Conservation (phyloP, 441 rosid genomes). For the Mallotus repandus region DNA sequence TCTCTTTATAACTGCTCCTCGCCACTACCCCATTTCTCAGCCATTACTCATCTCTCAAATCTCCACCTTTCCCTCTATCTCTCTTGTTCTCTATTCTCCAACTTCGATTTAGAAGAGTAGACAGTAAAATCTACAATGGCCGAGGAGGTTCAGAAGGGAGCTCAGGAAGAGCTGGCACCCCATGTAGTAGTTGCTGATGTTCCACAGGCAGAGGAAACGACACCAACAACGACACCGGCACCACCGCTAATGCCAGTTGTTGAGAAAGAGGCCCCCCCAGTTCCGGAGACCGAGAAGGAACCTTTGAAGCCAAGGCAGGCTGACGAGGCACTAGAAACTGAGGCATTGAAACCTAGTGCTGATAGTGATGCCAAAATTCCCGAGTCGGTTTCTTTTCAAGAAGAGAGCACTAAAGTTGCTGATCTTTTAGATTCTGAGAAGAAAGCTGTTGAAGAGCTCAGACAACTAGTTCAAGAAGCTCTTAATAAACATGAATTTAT, state of each 20-base stretch:
- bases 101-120: neutral
- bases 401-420: constrained; percentile 62
- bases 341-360: constrained; percentile 7
- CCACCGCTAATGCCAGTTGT: neutral
- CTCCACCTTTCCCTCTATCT: neutral
- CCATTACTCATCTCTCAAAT: neutral
- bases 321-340: constrained; percentile 18
- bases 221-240: constrained; percentile 6
- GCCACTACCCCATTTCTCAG: neutral
- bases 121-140: constrained; percentile 15
- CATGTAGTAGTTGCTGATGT: constrained; percentile 21
- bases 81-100: neutral
- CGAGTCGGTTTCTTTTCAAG: constrained; percentile 55
- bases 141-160: constrained; percentile 16
- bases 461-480: constrained; percentile 54
- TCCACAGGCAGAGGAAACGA: constrained; percentile 14
- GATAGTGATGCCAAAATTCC: constrained; percentile 40
- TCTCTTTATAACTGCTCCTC: constrained; percentile 9
- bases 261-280: constrained; percentile 22
- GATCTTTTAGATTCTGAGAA: constrained; percentile 65
- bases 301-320: constrained; percentile 15
- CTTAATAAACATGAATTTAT: constrained; percentile 44
- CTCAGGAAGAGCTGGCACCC: neutral
- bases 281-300: constrained; percentile 32
- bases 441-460: constrained; percentile 60